Base-by-base conservation (phyloP, 495 filamentous ascomycete genomes). In the Neurospora sp. region DNA sequence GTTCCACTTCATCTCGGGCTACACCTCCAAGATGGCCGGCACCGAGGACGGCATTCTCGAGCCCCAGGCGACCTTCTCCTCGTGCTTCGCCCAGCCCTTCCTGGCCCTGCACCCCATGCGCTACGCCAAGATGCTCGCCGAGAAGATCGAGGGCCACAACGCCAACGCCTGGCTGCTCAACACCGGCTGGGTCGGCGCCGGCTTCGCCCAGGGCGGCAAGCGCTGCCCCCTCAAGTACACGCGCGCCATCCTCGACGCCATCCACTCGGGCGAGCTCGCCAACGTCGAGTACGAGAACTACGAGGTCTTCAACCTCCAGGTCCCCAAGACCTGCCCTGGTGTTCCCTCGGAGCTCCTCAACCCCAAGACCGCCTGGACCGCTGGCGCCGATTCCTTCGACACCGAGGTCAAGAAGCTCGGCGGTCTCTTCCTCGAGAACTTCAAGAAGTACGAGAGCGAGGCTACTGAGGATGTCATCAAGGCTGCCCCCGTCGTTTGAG, bases 1-100 rank as follows among this genome's bases (percentile, higher is more conserved):
- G 94, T 99, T 98, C 89, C 96, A 99, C 89, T 99, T 99, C 89
- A 99, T 99, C 83, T 96, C 92, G 22, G 96, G 96, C 79, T 99
- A 99, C 87, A 99, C 96, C 71, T 98, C 96, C 78, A 99, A 99
- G 91, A 98, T 99, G 96, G 96, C 95, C 74, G 96, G 96, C 79
- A 99, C 96, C 68, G 96, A 99, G 85, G 92, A 98, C 70, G 96
- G 96, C 82, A 89, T 99, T 70, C 93, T 92, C 18, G 96, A 99
- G 86, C 96, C 96, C 76, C 92, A 97, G 85, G 96, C 96, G 3
- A 99, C 96, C 77, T 99, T 99, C 91, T 97, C 94, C 20, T 97
- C 95, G 39, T 99, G 96, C 91, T 99, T 99, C 85, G 96, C 96
- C 68, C 96, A 99, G 85, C 96, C 96, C 73, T 99, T 99, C 93